A percentile compares a stretch with the other conserved stretches of the same genome.
Evolutionary conservation across 176 grass and related monocot genomes (phyloP).

Genomic region (Aegilops bicornis): DNA sequence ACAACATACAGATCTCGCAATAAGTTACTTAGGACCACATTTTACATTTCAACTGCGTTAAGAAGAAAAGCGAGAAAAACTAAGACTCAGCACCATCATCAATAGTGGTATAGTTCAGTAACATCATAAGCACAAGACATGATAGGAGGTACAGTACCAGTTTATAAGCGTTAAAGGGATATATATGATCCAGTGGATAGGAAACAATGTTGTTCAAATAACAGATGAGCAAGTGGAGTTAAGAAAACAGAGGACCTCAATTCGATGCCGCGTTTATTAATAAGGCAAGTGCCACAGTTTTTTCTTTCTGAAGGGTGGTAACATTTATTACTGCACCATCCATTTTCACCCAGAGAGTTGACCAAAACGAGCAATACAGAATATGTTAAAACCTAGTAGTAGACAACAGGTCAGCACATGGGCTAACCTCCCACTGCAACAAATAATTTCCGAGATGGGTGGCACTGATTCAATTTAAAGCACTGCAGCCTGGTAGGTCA

Average conservation of each 20-base stretch:
- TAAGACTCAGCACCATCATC: not conserved
- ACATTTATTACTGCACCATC: slow-evolving; percentile 13
- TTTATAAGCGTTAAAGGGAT: not conserved
- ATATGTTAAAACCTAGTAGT: slow-evolving; percentile 6
- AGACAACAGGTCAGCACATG: no score
- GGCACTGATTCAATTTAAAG: slow-evolving; percentile 19
- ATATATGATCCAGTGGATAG: not conserved
- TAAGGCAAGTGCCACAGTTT: not conserved
- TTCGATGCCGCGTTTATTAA: not conserved
- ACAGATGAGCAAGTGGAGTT: not conserved
- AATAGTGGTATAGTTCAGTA: not conserved
- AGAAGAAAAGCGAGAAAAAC: not conserved
- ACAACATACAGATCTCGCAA: not conserved
- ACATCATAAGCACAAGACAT: not conserved
- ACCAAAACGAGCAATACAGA: not conserved
- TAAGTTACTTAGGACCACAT: not conserved
- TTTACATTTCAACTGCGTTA: no score
- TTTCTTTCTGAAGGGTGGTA: not conserved
- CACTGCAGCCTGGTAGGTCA: not conserved
- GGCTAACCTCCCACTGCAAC: slow-evolving; percentile 16
- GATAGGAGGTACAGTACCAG: not conserved
- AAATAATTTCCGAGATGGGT: slow-evolving; percentile 32
- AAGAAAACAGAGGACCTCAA: not conserved
- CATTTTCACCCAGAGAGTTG: not conserved
- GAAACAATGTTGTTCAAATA: not conserved